Base-by-base conservation (phyloP, 1,284 basidiomycete species). In the Malassezia vespertilionis region DNA sequence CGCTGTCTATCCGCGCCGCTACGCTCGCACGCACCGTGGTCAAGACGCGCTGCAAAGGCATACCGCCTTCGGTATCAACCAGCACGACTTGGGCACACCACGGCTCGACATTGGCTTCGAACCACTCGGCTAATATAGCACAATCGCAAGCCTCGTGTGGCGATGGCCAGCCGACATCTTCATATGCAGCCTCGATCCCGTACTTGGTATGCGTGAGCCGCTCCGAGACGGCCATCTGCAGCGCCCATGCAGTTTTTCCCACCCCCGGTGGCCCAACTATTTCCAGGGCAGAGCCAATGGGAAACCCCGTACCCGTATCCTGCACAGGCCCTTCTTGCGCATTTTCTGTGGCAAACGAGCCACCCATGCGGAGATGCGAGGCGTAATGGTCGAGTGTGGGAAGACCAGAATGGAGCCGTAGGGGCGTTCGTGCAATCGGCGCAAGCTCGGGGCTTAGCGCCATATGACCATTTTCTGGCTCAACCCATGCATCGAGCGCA, bases 11-110 rank as follows among this genome's bases (percentile, higher is more conserved):
- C n/a, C n/a, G n/a, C n/a, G n/a, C n/a, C n/a, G n/a, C n/a, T n/a
- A n/a, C n/a, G n/a, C n/a, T n/a, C n/a, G n/a, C n/a, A n/a, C n/a
- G n/a, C n/a, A n/a, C n/a, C n/a, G n/a, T n/a, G n/a, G n/a, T n/a
- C n/a, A n/a, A n/a, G n/a, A n/a, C n/a, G n/a, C n/a, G n/a, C n/a
- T n/a, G n/a, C n/a, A n/a, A n/a, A n/a, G n/a, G n/a, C n/a, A n/a
- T 39, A 20, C 41, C 37, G 12, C 48, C 48, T 28, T 51, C 48
- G 2, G 48, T 51, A 30, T 41, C 47, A 14, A 39, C 26, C 2
- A 51, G 33, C 8, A 51, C 48, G 11, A 38, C 48, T 21, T 51
- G 48, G 2, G 34, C 48, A 41, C 48, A 45, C 40, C 40, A 49
- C n/a, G 46, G 46, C 33, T 35, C 40, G 14, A 44, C 36, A 9